These are phyloP conservation scores for Eucalyptus decipiens DNA, from an alignment of 345 rosid species.

Conservation along the genomic window DNA sequence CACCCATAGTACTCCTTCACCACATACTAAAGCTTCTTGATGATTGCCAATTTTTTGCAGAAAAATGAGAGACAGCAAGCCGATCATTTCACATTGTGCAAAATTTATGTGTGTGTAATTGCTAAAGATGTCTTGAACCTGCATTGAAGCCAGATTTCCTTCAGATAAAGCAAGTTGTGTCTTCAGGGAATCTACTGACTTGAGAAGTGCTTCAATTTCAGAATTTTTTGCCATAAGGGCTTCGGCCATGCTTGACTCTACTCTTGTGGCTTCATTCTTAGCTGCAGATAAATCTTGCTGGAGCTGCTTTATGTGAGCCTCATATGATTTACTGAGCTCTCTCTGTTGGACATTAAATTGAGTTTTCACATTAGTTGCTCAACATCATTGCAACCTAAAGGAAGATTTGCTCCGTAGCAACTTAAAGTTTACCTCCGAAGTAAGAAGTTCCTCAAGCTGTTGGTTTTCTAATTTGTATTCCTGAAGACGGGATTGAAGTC, in stretches of 20 bases:
- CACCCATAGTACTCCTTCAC: not conserved
- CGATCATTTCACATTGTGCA: not conserved
- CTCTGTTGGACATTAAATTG: conserved; percentile 41
- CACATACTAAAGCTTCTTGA: not conserved
- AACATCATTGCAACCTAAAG: not conserved
- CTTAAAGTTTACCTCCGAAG: conserved; percentile 58
- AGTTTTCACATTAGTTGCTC: not conserved
- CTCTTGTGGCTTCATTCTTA: conserved; percentile 66
- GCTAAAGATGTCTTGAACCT: conserved; percentile 36
- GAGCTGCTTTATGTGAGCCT: conserved; percentile 74
- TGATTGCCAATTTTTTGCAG: not conserved
- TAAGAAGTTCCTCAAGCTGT: conserved; percentile 97
- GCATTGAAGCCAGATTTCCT: conserved; percentile 86
- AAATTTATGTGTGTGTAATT: not conserved
- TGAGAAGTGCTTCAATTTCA: conserved; percentile 79
- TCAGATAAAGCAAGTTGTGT: conserved; percentile 76
- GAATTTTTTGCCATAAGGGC: conserved; percentile 90
- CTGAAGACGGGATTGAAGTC: conserved; percentile 94
- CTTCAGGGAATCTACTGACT: conserved; percentile 68
- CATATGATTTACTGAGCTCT: conserved; percentile 86
- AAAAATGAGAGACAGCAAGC: not conserved
- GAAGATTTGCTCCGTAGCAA: not conserved
- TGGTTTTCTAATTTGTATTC: conserved; percentile 95
- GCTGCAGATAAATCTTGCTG: conserved; percentile 72
- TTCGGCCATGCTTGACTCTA: conserved; percentile 75